Evolutionary conservation across 2,329 filamentous ascomycete species (phyloP), one percentile per base, ranked within the genome.

Genomic region (Ophiostoma novo-ulmi): DNA sequence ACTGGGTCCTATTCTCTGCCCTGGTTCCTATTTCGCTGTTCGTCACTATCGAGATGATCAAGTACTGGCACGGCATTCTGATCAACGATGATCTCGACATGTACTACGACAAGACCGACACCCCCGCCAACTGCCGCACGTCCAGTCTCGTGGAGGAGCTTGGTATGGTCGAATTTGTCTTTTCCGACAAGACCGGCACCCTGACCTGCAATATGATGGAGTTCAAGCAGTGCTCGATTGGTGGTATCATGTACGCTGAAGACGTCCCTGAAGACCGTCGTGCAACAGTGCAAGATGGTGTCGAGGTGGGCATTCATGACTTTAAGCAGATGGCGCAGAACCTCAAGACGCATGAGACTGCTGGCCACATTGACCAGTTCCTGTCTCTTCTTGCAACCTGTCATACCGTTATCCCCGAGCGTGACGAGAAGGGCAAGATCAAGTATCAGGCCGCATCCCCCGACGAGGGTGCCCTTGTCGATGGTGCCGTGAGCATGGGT

Each of bases 81-180:
- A 99, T 99, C 80, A 97, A 97, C 78, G 94, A 94, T 71, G 96
- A 99, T 78, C 85, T 99, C 71, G 95, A 99, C 78, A 99, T 99
- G 76, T 99, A 99, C 81, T 93, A 99, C 79, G 92, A 97, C 76
- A 92, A 93, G 78, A 97, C 90, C 0, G 94, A 99, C 76, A 99
- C 94, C 0, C 93, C 95, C 14, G 94, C 95, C 5, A 97, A 95
- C 74, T 99, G 95, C 80, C 88, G 95, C 76, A 99, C 95, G 0
- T 98, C 94, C 1, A 97, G 94, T 75, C 83, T 99, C 78, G 95
- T 99, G 13, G 95, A 99, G 81, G 96, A 99, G 78, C 82, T 99
- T 64, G 95, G 95, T 70, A 97, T 98, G 86, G 96, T 99, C 64
- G 95, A 98, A 77, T 99, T 96, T 77, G 95, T 99, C 74, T 99